These are phyloP conservation scores for Nyctanthes arbortristis DNA, from an alignment of 257 asterid species.

Conservation along the genomic window DNA sequence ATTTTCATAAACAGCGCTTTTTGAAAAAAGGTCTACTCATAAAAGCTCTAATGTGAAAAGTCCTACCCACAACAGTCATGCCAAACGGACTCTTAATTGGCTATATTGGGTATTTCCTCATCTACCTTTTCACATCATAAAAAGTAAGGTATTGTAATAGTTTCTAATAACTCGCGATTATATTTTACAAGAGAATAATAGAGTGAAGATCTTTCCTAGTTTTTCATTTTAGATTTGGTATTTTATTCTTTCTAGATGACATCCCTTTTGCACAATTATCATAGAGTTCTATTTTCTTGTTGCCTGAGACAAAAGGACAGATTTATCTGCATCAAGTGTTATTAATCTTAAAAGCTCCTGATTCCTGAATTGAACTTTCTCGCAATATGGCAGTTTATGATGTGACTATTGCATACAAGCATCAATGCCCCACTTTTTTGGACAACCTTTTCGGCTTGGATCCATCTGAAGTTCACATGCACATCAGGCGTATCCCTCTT, in stretches of 20 bases:
- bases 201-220: background rate
- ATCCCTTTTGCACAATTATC: background rate
- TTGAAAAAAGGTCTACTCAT: too few species aligned
- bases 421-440: constrained; percentile 79
- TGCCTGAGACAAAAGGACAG: background rate
- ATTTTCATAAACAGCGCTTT: too few species aligned
- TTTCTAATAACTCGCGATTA: too few species aligned
- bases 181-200: too few species aligned
- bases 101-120: too few species aligned
- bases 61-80: too few species aligned
- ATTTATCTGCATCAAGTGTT: background rate
- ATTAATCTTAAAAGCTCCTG: background rate
- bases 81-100: too few species aligned
- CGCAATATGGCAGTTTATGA: constrained; percentile 69
- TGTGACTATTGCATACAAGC: constrained; percentile 83
- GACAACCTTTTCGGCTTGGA: constrained; percentile 91
- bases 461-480: constrained; percentile 93
- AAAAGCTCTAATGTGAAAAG: too few species aligned
- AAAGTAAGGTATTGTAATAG: too few species aligned
- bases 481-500: constrained; percentile 54
- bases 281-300: background rate
- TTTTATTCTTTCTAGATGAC: too few species aligned
- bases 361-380: constrained; percentile 10
- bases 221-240: too few species aligned
- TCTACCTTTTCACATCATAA: too few species aligned